Conservation (phyloP, 2,329 filamentous ascomycete species). For the Colletotrichum caudatum region DNA sequence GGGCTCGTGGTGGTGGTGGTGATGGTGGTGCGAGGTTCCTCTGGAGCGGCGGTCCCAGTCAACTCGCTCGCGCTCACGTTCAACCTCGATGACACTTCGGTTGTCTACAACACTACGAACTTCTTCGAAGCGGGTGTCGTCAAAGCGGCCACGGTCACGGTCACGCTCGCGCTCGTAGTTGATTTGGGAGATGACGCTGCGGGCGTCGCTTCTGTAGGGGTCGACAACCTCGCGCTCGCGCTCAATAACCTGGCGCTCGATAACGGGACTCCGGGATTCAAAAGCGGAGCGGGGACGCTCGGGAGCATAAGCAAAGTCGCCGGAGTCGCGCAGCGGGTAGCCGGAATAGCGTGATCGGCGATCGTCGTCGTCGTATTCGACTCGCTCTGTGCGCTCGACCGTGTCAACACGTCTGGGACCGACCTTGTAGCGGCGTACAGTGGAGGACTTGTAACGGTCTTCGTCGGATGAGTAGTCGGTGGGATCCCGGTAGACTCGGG, state of each 20-base stretch:
- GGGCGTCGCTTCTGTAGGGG: constrained; percentile 42
- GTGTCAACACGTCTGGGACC: constrained; percentile 56
- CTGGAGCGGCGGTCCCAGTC: constrained; percentile 52
- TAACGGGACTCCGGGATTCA: constrained; percentile 51
- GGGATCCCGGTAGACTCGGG: constrained; percentile 51
- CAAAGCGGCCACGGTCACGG: constrained; percentile 37
- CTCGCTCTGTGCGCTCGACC: constrained; percentile 53
- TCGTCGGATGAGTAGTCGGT: constrained; percentile 56
- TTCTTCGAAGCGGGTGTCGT: constrained; percentile 44
- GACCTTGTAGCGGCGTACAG: constrained; percentile 67
- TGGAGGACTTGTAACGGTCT: constrained; percentile 60
- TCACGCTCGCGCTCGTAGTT: constrained; percentile 47
- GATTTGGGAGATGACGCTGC: constrained; percentile 50
- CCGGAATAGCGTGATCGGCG: constrained; percentile 58
- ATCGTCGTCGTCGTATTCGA: constrained; percentile 60
- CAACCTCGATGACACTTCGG: constrained; percentile 57
- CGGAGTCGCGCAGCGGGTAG: constrained; percentile 52
- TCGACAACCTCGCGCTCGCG: constrained; percentile 42
- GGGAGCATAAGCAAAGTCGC: constrained; percentile 57
- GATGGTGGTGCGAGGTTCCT: constrained; percentile 49
- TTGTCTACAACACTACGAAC: constrained; percentile 52
- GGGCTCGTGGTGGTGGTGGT: constrained; percentile 43
- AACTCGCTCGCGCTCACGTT: constrained; percentile 47
- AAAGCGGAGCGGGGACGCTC: constrained; percentile 66
- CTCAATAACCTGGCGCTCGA: constrained; percentile 47